Conservation (phyloP, 2,329 filamentous ascomycete genomes). For the Xylariaceae sp. region DNA sequence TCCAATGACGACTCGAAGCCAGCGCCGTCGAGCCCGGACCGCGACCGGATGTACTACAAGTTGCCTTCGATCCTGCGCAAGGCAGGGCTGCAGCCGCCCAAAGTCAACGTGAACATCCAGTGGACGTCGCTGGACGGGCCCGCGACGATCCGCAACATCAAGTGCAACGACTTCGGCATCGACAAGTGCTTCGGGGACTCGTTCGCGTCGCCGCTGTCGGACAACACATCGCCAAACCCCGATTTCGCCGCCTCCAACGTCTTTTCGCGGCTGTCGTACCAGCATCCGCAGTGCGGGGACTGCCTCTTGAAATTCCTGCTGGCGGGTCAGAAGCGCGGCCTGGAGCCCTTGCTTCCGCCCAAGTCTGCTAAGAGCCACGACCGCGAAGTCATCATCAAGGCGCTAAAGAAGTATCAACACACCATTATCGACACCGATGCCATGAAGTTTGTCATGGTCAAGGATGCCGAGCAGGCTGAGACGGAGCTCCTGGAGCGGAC, state of each 20-base stretch:
- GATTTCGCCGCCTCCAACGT: slow-evolving; percentile 44
- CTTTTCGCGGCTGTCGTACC: slow-evolving; percentile 42
- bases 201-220: slow-evolving; percentile 41
- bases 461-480: slow-evolving; percentile 46
- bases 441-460: slow-evolving; percentile 46
- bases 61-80: slow-evolving; percentile 39
- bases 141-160: slow-evolving; percentile 42
- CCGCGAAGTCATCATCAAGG: slow-evolving; percentile 40
- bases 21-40: slow-evolving; percentile 35
- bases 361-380: slow-evolving; percentile 35
- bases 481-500: slow-evolving; percentile 41
- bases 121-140: slow-evolving; percentile 49
- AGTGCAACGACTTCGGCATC: slow-evolving; percentile 44
- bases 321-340: slow-evolving; percentile 38
- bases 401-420: slow-evolving; percentile 46
- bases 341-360: slow-evolving; percentile 42
- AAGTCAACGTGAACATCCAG: slow-evolving; percentile 43
- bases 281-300: slow-evolving; percentile 45
- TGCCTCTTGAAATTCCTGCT: slow-evolving; percentile 46
- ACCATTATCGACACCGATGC: slow-evolving; percentile 45
- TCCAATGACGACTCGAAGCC: slow-evolving; percentile 33
- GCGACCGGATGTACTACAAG: slow-evolving; percentile 44
- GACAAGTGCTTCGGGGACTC: slow-evolving; percentile 47
- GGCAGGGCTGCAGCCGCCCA: slow-evolving; percentile 44
- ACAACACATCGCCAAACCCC: slow-evolving; percentile 38